Evolutionary conservation across 441 rosid genomes (phyloP), one percentile per base, ranked within the genome.

Genomic region (Populus hybrid): DNA sequence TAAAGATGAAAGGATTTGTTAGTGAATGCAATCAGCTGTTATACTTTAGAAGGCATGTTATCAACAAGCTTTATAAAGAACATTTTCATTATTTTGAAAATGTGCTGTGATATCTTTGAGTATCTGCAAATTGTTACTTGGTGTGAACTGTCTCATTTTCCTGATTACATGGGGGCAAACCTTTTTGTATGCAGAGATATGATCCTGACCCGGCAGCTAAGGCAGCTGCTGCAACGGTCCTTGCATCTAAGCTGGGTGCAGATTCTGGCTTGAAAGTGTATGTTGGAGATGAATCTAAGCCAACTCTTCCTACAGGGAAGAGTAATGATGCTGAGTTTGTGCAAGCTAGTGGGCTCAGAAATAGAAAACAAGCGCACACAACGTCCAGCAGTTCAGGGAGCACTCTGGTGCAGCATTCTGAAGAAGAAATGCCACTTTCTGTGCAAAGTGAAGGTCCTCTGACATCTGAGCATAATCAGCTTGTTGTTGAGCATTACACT

Each of bases 201-300:
- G 99, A 93, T 84, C 90, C 97, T 18, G 99, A 95, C 80, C 99
- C 99, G 46, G 98, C 98, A n/a, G 98, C 97, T 20, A 94, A 93
- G 84, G 97, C 97, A 71, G 97, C 98, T 6, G 99, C 99, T 76
- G 99, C 99, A 74, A 86, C 91, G 80, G 92, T 95, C 76, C 90
- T 95, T 76, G 98, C 99, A 77, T 95, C 99, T 5, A 95, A 93
- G 81, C 82, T 95, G 85, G 98, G 99, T 57, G 89, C 95, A 5
- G 99, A 93, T 80, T 91, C 98, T 20, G 99, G 99, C 75, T 86
- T 95, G 88, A 93, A 89, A 85, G 87, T 93, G 74, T 85, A 76
- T 50, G 66, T 93, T 30, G 97, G 86, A 71, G 97, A 95, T 72
- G 95, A 92, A 79, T 75, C 91, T 32, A 83, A 84, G 69, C 76